Conservation (phyloP, 768 basidiomycete genomes). For the Epithele typhae region DNA sequence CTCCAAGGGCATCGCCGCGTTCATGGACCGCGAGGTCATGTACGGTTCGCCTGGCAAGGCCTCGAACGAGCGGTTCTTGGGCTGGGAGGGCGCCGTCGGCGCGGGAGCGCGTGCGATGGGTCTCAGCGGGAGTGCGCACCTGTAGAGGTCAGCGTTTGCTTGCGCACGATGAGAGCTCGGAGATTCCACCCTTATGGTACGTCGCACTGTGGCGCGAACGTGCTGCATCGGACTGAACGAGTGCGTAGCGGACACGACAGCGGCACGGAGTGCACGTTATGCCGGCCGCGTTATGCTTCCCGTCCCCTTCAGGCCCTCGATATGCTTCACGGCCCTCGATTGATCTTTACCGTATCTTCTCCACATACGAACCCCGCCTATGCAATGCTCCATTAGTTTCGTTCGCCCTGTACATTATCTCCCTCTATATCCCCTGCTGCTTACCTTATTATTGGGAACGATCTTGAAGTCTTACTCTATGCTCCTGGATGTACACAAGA, state of each 20-base stretch:
- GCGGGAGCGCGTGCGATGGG: constrained; percentile 84
- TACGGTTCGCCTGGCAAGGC: constrained; percentile 29
- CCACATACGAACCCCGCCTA: background rate
- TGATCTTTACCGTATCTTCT: background rate
- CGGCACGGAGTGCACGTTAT: too few relatives aligned
- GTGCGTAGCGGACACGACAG: constrained; percentile 4
- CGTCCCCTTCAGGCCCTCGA: too few relatives aligned
- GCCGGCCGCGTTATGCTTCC: too few relatives aligned
- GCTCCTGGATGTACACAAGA: background rate
- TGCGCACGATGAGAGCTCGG: background rate
- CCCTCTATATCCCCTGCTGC: background rate
- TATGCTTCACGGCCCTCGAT: too few relatives aligned
- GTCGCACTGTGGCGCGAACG: background rate
- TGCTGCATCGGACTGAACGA: constrained; percentile 3
- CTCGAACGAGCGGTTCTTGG: constrained; percentile 60
- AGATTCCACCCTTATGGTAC: background rate
- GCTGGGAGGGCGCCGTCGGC: constrained; percentile 75
- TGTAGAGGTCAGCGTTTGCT: background rate
- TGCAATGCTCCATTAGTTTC: background rate
- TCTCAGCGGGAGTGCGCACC: constrained; percentile 33
- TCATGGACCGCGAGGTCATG: constrained; percentile 33
- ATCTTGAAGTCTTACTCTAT: constrained; percentile 10
- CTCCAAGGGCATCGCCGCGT: constrained; percentile 52
- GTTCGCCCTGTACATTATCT: constrained; percentile 5
- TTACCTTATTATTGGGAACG: constrained; percentile 12